Evolutionary conservation across 352 stramenopile species (phyloP).

Genomic region (Phytophthora pisi): DNA sequence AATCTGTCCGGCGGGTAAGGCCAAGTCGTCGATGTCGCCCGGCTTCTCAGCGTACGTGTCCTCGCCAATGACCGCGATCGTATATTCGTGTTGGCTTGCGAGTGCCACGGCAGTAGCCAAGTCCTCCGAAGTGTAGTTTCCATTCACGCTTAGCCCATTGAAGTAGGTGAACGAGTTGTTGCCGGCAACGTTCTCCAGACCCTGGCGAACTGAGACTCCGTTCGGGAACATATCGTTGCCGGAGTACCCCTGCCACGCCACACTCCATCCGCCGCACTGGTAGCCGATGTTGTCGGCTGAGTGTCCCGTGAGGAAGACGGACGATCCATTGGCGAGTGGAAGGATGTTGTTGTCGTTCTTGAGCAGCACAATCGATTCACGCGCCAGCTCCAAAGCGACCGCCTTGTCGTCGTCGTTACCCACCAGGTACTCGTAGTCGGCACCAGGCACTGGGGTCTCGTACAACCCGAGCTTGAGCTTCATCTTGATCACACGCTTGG

Average conservation of each 20-base stretch:
- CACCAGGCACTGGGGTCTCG: conserved; percentile 58
- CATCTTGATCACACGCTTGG: conserved; percentile 68
- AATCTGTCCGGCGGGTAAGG: conserved; percentile 66
- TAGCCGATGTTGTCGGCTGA: conserved; percentile 69
- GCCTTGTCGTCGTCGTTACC: conserved; percentile 52
- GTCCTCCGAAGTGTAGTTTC: conserved; percentile 47
- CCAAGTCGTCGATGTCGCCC: conserved; percentile 84
- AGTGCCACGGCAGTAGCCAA: conserved; percentile 58
- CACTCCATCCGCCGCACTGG: conserved; percentile 78
- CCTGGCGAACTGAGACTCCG: conserved; percentile 58
- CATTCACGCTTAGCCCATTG: conserved; percentile 57
- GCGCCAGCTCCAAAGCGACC: conserved; percentile 61
- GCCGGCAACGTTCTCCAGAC: conserved; percentile 41
- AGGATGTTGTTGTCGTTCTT: conserved; percentile 72
- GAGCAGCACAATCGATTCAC: conserved; percentile 81
- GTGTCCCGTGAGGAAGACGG: conserved; percentile 73
- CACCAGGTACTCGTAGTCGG: conserved; percentile 42
- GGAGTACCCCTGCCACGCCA: conserved; percentile 85
- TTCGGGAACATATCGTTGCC: conserved; percentile 68
- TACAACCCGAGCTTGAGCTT: conserved; percentile 82
- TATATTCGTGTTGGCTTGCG: conserved; percentile 60
- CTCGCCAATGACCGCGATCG: conserved; percentile 83
- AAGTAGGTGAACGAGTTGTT: conserved; percentile 52
- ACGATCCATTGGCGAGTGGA: conserved; percentile 42
- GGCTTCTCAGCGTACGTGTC: conserved; percentile 82